phyloP scores from a whole-genome alignment of 208 protist species.

The Acanthamoeba sp. region DNA sequence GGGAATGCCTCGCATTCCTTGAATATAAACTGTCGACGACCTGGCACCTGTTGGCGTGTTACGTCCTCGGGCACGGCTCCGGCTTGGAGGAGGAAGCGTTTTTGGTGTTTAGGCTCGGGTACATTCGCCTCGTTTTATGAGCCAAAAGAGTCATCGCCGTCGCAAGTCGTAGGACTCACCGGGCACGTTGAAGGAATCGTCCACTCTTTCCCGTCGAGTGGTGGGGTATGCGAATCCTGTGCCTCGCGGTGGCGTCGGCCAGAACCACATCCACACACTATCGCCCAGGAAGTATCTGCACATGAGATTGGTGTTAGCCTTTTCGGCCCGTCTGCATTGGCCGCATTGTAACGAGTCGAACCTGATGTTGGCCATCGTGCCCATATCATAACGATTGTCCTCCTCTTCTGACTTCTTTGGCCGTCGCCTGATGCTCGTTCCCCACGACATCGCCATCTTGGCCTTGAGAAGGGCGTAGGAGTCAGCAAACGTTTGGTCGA shows the following conservation, averaged over 20 bases:
- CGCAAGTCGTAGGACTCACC: neutral
- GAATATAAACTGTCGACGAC: neutral
- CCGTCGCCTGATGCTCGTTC: neutral
- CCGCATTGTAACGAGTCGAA: neutral
- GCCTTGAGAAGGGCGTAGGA: neutral
- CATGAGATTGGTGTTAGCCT: no score
- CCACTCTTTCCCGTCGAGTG: neutral
- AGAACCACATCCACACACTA: neutral
- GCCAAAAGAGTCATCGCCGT: neutral
- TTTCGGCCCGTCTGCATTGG: no score
- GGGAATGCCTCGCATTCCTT: conserved; percentile 4
- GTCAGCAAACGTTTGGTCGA: no score
- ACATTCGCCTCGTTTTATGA: no score
- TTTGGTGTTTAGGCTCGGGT: no score
- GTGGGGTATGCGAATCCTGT: neutral
- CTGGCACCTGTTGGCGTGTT: no score
- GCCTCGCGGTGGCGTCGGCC: neutral
- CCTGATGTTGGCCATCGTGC: neutral
- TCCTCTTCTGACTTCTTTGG: neutral
- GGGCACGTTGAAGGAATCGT: neutral
- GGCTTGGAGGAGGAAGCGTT: no score
- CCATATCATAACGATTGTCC: neutral
- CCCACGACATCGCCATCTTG: neutral
- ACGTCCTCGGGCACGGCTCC: no score
- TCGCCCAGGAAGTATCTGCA: conserved; percentile 37